A percentile compares a stretch with the other conserved stretches of the same genome.
phyloP scores from a whole-genome alignment of 306 rosid species.

The Rubus idaeus region DNA sequence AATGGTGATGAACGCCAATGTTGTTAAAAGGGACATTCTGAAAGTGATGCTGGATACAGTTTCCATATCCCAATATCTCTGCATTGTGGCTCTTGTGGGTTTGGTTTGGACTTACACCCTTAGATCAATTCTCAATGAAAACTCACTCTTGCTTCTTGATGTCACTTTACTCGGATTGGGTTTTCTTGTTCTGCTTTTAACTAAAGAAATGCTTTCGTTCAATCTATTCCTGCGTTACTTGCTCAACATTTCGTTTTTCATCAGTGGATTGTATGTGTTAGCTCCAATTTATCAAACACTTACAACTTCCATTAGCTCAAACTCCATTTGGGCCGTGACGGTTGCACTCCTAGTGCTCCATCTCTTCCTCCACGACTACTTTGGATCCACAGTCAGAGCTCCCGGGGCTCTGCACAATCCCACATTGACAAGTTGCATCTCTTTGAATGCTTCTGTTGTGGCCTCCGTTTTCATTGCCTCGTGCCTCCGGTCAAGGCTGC shows the following conservation, averaged over 20 bases:
- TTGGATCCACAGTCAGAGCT: conserved; percentile 69
- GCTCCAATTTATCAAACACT: conserved; percentile 93
- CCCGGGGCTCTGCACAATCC: conserved; percentile 67
- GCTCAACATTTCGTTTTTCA: conserved; percentile 72
- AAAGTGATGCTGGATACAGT: conserved; percentile 83
- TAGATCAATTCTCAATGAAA: conserved; percentile 65
- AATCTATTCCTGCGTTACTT: conserved; percentile 60
- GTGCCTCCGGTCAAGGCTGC: conserved; percentile 79
- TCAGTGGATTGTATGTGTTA: conserved; percentile 67
- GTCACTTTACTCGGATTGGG: conserved; percentile 71
- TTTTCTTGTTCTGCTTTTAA: conserved; percentile 62
- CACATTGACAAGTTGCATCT: conserved; percentile 72
- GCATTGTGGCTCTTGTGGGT: conserved; percentile 84
- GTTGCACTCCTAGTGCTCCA: conserved; percentile 71
- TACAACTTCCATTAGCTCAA: conserved; percentile 83
- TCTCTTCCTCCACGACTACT: conserved; percentile 86
- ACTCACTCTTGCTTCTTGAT: conserved; percentile 64
- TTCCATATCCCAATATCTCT: conserved; percentile 83
- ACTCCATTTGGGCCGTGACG: conserved; percentile 85
- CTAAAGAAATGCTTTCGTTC: conserved; percentile 78
- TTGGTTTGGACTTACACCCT: conserved; percentile 87
- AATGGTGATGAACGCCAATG: conserved; percentile 91
- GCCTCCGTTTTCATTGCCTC: conserved; percentile 88
- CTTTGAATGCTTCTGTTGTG: conserved; percentile 82
- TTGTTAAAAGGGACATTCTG: conserved; percentile 75